Percentiles rank a stretch among this genome's conserved stretches.
These are phyloP conservation scores for Malassezia dermatis DNA, from an alignment of 1,284 basidiomycete genomes.

Conservation along the genomic window DNA sequence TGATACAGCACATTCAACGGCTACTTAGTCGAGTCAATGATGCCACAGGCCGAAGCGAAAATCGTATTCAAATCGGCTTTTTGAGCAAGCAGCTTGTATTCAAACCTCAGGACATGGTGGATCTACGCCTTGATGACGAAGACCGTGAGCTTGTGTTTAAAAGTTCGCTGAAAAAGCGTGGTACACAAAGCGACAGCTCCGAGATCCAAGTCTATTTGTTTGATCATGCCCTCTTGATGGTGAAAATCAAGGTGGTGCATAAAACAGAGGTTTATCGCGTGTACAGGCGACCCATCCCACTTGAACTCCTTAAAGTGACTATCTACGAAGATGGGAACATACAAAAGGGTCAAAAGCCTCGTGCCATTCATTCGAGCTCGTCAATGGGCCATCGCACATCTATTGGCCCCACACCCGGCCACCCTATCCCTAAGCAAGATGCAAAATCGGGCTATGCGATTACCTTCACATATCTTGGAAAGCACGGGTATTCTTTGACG, in stretches of 20 bases:
- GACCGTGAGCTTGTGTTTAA: conserved; percentile 86
- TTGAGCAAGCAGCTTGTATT: conserved; percentile 78
- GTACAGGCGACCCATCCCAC: conserved; percentile 89
- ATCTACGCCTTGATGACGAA: conserved; percentile 74
- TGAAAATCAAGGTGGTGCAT: conserved; percentile 73
- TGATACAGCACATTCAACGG: conserved; percentile 66
- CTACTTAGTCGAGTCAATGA: conserved; percentile 81
- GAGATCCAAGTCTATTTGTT: conserved; percentile 91
- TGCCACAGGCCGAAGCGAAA: conserved; percentile 84
- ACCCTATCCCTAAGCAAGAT: conserved; percentile 54
- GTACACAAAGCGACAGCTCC: conserved; percentile 59
- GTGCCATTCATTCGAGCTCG: conserved; percentile 52
- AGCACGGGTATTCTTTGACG: conserved; percentile 82
- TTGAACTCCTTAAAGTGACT: conserved; percentile 79
- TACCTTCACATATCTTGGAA: conserved; percentile 83
- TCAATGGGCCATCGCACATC: conserved; percentile 45
- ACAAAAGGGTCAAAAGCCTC: conserved; percentile 41
- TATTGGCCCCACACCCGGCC: conserved; percentile 40
- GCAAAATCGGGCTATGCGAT: conserved; percentile 81
- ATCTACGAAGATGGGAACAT: conserved; percentile 61
- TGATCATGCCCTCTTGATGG: conserved; percentile 91
- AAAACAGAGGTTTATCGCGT: conserved; percentile 89
- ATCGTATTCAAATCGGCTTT: conserved; percentile 81
- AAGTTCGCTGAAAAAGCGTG: conserved; percentile 80
- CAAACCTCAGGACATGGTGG: conserved; percentile 71